These are phyloP conservation scores for Aspergillus pseudonomiae DNA, from an alignment of 2,329 filamentous ascomycete genomes.

Conservation along the genomic window DNA sequence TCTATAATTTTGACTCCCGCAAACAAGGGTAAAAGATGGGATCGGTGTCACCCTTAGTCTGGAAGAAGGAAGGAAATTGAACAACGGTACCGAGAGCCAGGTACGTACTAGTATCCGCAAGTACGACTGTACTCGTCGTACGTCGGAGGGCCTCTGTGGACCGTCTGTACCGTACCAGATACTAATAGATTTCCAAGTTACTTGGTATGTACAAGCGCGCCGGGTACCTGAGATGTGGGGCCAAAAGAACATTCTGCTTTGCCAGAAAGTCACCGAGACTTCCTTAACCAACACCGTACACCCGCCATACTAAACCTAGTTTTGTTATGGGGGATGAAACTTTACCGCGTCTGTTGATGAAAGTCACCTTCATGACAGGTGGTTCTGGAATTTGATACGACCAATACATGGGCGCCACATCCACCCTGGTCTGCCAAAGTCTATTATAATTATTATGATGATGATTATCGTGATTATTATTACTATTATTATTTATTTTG, in stretches of 20 bases:
- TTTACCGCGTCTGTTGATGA: neutral
- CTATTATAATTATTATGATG: too few species aligned
- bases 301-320: neutral
- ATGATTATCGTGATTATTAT: too few species aligned
- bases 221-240: slow-evolving; percentile 27
- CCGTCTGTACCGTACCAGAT: too few species aligned
- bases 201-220: slow-evolving; percentile 16
- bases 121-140: too few species aligned
- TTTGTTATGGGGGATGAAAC: neutral
- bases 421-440: neutral
- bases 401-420: neutral
- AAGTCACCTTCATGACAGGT: neutral
- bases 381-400: neutral
- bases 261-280: slow-evolving; percentile 20
- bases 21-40: too few species aligned
- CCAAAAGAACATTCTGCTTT: slow-evolving; percentile 15
- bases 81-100: neutral
- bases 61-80: too few species aligned
- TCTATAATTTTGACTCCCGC: too few species aligned
- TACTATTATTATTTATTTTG: too few species aligned
- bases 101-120: too few species aligned
- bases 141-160: too few species aligned
- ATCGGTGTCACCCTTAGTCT: too few species aligned
- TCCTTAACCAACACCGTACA: slow-evolving; percentile 14
- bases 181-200: neutral